phyloP scores from a whole-genome alignment of 1,284 basidiomycete species.

The Naganishia liquefaciens region DNA sequence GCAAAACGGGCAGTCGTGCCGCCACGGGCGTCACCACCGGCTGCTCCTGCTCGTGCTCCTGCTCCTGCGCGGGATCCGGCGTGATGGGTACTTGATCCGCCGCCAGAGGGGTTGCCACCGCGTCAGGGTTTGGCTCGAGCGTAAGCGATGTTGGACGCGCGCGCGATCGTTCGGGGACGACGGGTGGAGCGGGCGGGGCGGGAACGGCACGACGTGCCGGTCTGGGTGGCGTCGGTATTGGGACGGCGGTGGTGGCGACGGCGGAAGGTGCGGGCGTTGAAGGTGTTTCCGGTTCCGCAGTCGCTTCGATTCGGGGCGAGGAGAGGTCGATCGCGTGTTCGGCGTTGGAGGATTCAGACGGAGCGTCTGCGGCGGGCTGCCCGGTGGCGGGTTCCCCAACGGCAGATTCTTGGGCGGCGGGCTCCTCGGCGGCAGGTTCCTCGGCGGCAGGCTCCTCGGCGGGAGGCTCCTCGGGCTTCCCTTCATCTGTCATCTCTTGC shows the following conservation, averaged over 20 bases:
- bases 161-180: not conserved
- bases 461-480: not conserved
- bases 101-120: not conserved
- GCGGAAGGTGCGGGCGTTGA: no score
- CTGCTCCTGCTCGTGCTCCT: slow-evolving; percentile 11
- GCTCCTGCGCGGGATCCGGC: slow-evolving; percentile 21
- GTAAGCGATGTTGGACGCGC: slow-evolving; percentile 8
- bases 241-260: not conserved
- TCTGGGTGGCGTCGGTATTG: slow-evolving; percentile 13
- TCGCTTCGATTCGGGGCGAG: slow-evolving; percentile 26
- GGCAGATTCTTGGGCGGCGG: slow-evolving; percentile 51
- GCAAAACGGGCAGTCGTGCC: slow-evolving; percentile 4
- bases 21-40: slow-evolving; percentile 9
- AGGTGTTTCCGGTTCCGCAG: not conserved
- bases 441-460: slow-evolving; percentile 58
- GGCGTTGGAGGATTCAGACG: slow-evolving; percentile 1
- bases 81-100: slow-evolving; percentile 9
- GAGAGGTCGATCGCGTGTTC: slow-evolving; percentile 11
- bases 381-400: slow-evolving; percentile 12
- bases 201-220: slow-evolving; percentile 25
- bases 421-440: slow-evolving; percentile 59
- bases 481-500: not conserved
- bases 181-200: not conserved
- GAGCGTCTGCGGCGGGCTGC: not conserved
- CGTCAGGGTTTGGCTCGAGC: not conserved